Percentiles rank a stretch among this genome's conserved stretches.
phyloP scores from a whole-genome alignment of 345 rosid genomes.

The Brassica carinata region DNA sequence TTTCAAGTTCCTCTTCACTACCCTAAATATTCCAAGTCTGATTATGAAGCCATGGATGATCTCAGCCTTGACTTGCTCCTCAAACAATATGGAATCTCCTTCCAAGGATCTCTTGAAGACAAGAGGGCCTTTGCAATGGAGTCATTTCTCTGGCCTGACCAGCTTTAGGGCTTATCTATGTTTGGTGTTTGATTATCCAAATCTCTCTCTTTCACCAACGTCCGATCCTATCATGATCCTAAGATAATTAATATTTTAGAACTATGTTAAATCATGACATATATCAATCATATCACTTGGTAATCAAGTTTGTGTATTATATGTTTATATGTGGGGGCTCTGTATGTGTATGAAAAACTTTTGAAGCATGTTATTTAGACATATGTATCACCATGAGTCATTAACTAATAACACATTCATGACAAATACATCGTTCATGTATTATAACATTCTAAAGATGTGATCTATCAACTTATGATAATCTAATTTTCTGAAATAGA shows the following conservation, averaged over 20 bases:
- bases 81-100: constrained; percentile 51
- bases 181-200: constrained; percentile 5
- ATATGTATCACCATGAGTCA: constrained; percentile 15
- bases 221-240: neutral
- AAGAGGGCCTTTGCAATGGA: constrained; percentile 58
- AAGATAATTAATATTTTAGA: constrained; percentile 10
- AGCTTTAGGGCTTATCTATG: constrained; percentile 26
- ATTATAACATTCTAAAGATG: neutral
- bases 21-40: constrained; percentile 51
- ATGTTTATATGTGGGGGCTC: neutral
- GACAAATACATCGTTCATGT: neutral
- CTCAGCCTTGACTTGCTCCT: constrained; percentile 56
- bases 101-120: constrained; percentile 45
- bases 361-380: constrained; percentile 5
- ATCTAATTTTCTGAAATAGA: neutral
- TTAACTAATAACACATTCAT: neutral
- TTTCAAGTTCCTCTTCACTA: constrained; percentile 65
- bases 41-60: constrained; percentile 60
- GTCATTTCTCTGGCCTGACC: constrained; percentile 59
- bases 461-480: neutral
- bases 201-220: neutral
- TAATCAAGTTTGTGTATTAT: constrained; percentile 11
- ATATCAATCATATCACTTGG: neutral
- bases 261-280: neutral
- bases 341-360: constrained; percentile 18